phyloP scores from a whole-genome alignment of 2,329 filamentous ascomycete species.

The Alternaria solani region DNA sequence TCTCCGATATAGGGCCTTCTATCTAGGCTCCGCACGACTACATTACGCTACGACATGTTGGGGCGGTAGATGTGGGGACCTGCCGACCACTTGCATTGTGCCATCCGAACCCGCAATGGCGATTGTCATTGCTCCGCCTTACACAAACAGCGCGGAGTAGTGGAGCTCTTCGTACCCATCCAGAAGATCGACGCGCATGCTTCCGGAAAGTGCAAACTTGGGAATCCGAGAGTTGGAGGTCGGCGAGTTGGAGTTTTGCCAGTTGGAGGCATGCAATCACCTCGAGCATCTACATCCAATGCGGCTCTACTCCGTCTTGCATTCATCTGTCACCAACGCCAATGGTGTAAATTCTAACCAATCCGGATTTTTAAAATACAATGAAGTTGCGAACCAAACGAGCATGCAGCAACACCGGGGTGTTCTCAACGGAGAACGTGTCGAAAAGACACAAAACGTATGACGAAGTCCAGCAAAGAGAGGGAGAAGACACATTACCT shows the following conservation, averaged over 20 bases:
- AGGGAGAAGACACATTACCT: slow-evolving; percentile 14
- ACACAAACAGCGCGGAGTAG: background rate
- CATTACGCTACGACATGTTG: background rate
- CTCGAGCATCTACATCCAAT: background rate
- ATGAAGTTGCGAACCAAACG: background rate
- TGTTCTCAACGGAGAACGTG: background rate
- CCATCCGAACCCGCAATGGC: slow-evolving; percentile 35
- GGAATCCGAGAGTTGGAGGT: background rate
- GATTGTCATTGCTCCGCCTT: slow-evolving; percentile 22
- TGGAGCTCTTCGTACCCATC: background rate
- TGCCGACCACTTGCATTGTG: slow-evolving; percentile 18
- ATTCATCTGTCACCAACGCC: background rate
- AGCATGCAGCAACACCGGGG: background rate
- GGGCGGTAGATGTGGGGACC: background rate
- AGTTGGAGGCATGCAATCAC: background rate
- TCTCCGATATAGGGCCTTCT: slow-evolving; percentile 21
- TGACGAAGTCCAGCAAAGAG: slow-evolving; percentile 20
- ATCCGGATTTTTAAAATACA: background rate
- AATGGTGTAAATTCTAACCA: background rate
- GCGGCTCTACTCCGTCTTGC: background rate
- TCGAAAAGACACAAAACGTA: background rate
- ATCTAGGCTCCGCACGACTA: slow-evolving; percentile 1
- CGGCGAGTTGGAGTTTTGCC: background rate
- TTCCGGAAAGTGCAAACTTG: background rate
- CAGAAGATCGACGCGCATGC: background rate